phyloP scores from a whole-genome alignment of 148 eudicot species.

The Rhododendron vialii region DNA sequence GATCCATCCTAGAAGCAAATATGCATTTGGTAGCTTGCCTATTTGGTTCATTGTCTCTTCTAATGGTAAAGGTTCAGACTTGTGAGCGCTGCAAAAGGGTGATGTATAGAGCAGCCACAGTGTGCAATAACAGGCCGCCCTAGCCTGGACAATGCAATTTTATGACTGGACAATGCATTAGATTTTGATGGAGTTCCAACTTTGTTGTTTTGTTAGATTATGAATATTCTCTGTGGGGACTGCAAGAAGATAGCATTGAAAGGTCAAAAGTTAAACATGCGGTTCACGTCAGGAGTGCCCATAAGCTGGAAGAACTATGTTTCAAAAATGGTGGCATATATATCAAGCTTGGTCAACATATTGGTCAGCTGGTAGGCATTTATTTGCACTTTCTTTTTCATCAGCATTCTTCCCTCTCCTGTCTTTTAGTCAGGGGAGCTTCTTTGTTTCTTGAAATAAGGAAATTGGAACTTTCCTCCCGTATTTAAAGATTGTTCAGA shows the following conservation, averaged over 20 bases:
- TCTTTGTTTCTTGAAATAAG: not conserved
- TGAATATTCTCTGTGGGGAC: constrained; percentile 81
- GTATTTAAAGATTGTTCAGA: not conserved
- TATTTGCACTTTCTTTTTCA: constrained; percentile 4
- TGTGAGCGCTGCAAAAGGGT: not conserved
- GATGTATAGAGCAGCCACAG: not conserved
- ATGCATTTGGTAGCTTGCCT: not conserved
- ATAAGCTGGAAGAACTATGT: constrained; percentile 83
- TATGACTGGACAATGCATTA: not conserved
- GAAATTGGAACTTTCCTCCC: constrained; percentile 6
- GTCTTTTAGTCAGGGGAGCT: not conserved
- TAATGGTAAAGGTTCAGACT: not conserved
- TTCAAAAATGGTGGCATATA: constrained; percentile 96
- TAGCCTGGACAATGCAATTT: not conserved
- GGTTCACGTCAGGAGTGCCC: constrained; percentile 80
- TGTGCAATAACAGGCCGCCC: not conserved
- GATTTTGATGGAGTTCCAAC: constrained; percentile 6
- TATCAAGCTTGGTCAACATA: constrained; percentile 96
- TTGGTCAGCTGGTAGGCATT: constrained; percentile 79
- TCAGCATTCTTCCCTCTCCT: not conserved
- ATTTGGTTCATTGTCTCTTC: not conserved
- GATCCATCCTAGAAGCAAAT: not conserved
- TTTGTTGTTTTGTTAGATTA: constrained; percentile 52
- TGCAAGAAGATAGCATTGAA: constrained; percentile 79
- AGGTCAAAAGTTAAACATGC: constrained; percentile 61